Base-by-base conservation (phyloP, 129 eudicot genomes). In the Flaveria robusta region DNA sequence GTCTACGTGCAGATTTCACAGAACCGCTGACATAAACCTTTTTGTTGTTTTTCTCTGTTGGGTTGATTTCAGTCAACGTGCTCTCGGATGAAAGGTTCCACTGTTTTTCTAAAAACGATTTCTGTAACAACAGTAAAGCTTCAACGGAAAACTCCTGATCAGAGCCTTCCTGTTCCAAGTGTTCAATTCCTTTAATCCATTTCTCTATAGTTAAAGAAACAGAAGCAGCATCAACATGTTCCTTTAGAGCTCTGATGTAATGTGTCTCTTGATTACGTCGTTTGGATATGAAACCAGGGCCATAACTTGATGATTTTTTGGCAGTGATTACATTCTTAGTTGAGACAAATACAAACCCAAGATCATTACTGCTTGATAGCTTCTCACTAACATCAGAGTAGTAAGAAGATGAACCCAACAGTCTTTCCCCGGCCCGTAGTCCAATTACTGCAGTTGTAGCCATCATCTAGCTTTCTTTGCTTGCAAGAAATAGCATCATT, bases 391-490 rank as follows among this genome's bases (percentile, higher is more conserved):
- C 66, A 62, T 88, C 96, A 51, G 96, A 92, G 76, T 90, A 90
- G 70, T 86, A 88, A 77, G 77, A 88, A 47, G 92, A 85, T 15
- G 96, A 85, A 68, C 87, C 77, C 62, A 88, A 85, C 27, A 86
- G 83, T 71, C 94, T 89, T 82, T 91, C 89, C 19, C 99, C 97
- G 12, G 99, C 84, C 76, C 83, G 82, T 60, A 91, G 86, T 72
- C 99, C 99, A 71, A 91, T 68, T 78, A 95, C 90, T 12, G 97
- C 96, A 70, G 96, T 86, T 58, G 94, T 83, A 75, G 94, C 88
- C 97, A 89, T 91, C 87, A 79, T 93, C 46, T 70, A 80, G 52
- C 64, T 80, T 80, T 67, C 43, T 66, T 80, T 22, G 69, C n/a
- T 54, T 56, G 70, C 34, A 62, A 22, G 27, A 69, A 69, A 58